Evolutionary conservation across 305 asterid species (phyloP).

Genomic region (Withania somnifera): DNA sequence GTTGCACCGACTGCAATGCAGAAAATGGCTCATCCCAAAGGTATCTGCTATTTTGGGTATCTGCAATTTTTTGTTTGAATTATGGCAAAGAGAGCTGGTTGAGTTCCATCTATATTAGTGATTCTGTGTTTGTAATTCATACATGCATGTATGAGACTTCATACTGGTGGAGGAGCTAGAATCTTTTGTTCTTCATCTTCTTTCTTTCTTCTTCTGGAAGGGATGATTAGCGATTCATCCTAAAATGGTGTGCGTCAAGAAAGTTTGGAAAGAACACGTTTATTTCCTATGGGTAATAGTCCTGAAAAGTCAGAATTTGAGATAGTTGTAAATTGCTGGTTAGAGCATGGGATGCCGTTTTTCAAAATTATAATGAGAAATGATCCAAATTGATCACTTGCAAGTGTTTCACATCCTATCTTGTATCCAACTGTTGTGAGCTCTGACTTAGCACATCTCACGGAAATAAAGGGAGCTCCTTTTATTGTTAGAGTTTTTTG

Average conservation of each 20-base stretch:
- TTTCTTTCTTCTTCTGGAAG: not conserved
- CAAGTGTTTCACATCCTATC: not conserved
- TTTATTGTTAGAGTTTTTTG: not conserved
- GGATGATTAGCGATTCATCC: not conserved
- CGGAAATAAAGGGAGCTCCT: not conserved
- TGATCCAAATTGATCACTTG: not conserved
- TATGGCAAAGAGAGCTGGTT: not conserved
- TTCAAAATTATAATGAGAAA: not conserved
- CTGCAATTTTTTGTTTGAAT: not conserved
- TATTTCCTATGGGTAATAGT: not conserved
- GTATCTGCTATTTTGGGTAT: slow-evolving; percentile 45
- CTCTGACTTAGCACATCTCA: not conserved
- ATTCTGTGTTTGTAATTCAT: not conserved
- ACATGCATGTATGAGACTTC: not conserved
- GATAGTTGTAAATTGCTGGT: not conserved
- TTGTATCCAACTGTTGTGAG: not conserved
- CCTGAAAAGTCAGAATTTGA: not conserved
- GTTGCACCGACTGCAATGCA: slow-evolving; percentile 91
- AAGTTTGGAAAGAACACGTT: not conserved
- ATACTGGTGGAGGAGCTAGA: not conserved
- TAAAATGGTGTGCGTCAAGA: not conserved
- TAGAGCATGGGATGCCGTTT: not conserved
- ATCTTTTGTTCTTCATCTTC: not conserved
- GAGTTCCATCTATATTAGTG: not conserved
- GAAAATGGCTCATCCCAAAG: slow-evolving; percentile 91